Conservation (phyloP, 1,284 basidiomycete species). For the Rhodofomes roseus region DNA sequence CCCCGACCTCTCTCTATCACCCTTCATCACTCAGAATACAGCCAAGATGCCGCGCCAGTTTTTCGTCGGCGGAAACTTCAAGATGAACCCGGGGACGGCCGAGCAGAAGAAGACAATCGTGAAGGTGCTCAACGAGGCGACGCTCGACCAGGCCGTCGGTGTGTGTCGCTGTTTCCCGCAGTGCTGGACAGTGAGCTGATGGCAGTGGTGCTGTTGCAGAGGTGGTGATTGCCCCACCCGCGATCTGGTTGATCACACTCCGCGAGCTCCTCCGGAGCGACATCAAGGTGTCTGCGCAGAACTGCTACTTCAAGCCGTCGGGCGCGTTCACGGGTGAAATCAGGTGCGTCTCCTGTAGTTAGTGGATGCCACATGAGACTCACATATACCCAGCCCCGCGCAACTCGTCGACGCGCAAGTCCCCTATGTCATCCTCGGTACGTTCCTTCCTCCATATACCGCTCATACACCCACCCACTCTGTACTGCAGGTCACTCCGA, state of each 20-base stretch:
- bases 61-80: constrained; percentile 95
- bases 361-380: neutral
- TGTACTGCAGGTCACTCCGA: constrained; percentile 80
- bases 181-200: neutral
- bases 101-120: constrained; percentile 66
- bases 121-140: constrained; percentile 68
- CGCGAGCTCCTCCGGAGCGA: constrained; percentile 57
- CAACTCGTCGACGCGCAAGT: constrained; percentile 87
- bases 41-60: constrained; percentile 69
- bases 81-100: constrained; percentile 82
- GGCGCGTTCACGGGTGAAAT: constrained; percentile 98
- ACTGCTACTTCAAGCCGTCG: constrained; percentile 80
- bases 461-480: neutral
- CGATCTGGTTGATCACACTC: constrained; percentile 78
- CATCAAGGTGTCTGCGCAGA: constrained; percentile 86
- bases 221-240: constrained; percentile 90
- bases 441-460: constrained; percentile 11
- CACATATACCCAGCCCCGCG: constrained; percentile 45
- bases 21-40: too few species aligned
- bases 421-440: constrained; percentile 92
- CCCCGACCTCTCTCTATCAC: too few species aligned
- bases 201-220: constrained; percentile 44
- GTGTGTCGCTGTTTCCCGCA: too few species aligned
- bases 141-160: constrained; percentile 76
- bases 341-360: constrained; percentile 63